Evolutionary conservation across 345 rosid genomes (phyloP).

Genomic region (Moricandia moricandioides): DNA sequence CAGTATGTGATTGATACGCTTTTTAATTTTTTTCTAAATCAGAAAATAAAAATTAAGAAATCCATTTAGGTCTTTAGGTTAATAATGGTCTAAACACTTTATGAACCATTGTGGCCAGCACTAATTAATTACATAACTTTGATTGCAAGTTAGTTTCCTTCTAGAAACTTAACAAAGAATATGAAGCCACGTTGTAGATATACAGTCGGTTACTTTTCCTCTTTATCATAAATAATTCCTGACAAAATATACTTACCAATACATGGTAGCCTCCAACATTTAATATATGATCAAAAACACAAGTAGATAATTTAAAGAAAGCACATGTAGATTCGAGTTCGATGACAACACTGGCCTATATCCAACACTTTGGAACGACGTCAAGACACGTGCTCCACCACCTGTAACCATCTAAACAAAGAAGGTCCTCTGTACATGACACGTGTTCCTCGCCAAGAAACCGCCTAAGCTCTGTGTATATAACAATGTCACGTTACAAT

Average conservation of each 20-base stretch:
- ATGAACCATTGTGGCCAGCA: no score
- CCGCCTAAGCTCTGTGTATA: constrained; percentile 18
- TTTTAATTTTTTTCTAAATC: no score
- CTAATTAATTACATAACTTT: no score
- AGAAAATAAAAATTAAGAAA: no score
- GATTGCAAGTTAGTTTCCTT: not conserved
- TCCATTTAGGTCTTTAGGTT: no score
- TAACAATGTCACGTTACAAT: not conserved
- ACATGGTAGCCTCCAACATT: constrained; percentile 17
- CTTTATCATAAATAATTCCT: not conserved
- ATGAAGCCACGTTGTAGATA: not conserved
- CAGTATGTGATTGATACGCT: no score
- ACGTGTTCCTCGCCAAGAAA: constrained; percentile 18
- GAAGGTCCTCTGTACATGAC: constrained; percentile 14
- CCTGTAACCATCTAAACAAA: constrained; percentile 41
- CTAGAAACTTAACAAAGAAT: not conserved
- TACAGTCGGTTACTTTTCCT: not conserved
- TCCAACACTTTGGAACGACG: constrained; percentile 19
- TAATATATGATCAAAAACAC: constrained; percentile 4
- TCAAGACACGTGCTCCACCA: constrained; percentile 48
- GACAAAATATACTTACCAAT: constrained; percentile 4
- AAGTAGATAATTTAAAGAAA: constrained; percentile 19
- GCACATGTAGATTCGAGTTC: constrained; percentile 31
- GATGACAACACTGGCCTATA: constrained; percentile 32
- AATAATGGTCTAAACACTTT: no score